A percentile compares a stretch with the other conserved stretches of the same genome.
These are phyloP conservation scores for Serendipita sp. DNA, from an alignment of 1,284 basidiomycete genomes.

Conservation along the genomic window DNA sequence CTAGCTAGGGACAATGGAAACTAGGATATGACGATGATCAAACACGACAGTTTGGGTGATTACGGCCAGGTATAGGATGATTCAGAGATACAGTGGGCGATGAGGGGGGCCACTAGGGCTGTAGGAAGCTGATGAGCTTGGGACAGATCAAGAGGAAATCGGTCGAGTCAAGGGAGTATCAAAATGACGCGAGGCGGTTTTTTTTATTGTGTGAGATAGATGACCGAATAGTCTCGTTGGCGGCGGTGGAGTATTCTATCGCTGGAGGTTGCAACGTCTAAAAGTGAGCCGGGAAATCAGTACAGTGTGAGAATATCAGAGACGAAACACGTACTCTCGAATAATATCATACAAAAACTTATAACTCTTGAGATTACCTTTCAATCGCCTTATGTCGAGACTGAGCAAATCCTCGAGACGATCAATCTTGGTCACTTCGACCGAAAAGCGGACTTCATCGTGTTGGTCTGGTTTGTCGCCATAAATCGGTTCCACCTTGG, in stretches of 20 bases:
- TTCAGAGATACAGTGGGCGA: too few relatives aligned
- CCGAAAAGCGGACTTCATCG: constrained; percentile 86
- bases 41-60: too few relatives aligned
- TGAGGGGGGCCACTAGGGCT: too few relatives aligned
- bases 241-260: neutral
- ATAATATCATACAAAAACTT: constrained; percentile 86
- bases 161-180: too few relatives aligned
- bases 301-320: neutral
- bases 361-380: constrained; percentile 86
- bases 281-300: neutral
- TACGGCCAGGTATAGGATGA: too few relatives aligned
- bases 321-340: constrained; percentile 51
- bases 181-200: too few relatives aligned
- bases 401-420: constrained; percentile 77
- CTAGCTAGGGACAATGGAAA: too few relatives aligned
- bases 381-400: constrained; percentile 78
- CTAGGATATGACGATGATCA: too few relatives aligned
- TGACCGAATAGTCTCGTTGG: too few relatives aligned
- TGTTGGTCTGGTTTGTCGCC: constrained; percentile 72
- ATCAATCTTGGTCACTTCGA: constrained; percentile 80
- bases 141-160: too few relatives aligned
- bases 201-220: too few relatives aligned
- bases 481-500: constrained; percentile 46
- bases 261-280: constrained; percentile 4
- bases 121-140: too few relatives aligned